phyloP scores from a whole-genome alignment of 2,329 filamentous ascomycete species.

The Paramyrothecium sp. region DNA sequence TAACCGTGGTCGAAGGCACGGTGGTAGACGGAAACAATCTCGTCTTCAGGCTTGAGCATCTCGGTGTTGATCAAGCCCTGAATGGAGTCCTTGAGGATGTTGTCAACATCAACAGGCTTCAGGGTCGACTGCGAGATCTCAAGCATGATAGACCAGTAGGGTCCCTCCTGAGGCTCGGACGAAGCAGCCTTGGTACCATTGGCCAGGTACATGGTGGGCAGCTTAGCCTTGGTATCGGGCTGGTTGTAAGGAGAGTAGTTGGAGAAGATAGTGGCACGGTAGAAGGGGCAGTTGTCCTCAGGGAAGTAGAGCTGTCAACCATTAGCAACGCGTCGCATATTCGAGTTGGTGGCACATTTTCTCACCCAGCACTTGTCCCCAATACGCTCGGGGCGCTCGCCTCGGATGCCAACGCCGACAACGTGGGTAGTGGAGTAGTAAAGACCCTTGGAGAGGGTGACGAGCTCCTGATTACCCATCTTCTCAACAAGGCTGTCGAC shows the following conservation, averaged over 20 bases:
- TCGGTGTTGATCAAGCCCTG: slow-evolving; percentile 97
- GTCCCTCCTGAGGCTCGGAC: slow-evolving; percentile 75
- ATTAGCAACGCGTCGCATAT: slow-evolving; percentile 16
- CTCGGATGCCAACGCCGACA: slow-evolving; percentile 92
- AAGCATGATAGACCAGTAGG: slow-evolving; percentile 99
- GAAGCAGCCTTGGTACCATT: slow-evolving; percentile 79
- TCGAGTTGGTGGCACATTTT: slow-evolving; percentile 1
- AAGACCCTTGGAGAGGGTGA: slow-evolving; percentile 81
- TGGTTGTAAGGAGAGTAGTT: slow-evolving; percentile 99
- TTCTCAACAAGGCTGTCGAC: slow-evolving; percentile 84
- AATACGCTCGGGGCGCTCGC: slow-evolving; percentile 87
- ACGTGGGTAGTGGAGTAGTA: slow-evolving; percentile 98
- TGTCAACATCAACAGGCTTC: slow-evolving; percentile 89
- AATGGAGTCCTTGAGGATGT: slow-evolving; percentile 85
- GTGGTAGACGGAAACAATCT: slow-evolving; percentile 98
- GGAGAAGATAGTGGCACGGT: slow-evolving; percentile 99
- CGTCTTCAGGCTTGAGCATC: slow-evolving; percentile 86
- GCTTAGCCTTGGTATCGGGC: slow-evolving; percentile 76
- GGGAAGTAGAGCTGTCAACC: slow-evolving; percentile 82
- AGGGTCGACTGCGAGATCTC: slow-evolving; percentile 94
- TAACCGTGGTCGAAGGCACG: slow-evolving; percentile 98
- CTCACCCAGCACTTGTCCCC: slow-evolving; percentile 98
- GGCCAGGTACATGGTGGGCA: slow-evolving; percentile 81
- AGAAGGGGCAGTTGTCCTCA: slow-evolving; percentile 98
- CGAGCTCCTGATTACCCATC: slow-evolving; percentile 84